Percentiles rank a stretch among this genome's conserved stretches.
Evolutionary conservation across 2,329 filamentous ascomycete genomes (phyloP).

Genomic region (Rhexocercosporidium sp.): DNA sequence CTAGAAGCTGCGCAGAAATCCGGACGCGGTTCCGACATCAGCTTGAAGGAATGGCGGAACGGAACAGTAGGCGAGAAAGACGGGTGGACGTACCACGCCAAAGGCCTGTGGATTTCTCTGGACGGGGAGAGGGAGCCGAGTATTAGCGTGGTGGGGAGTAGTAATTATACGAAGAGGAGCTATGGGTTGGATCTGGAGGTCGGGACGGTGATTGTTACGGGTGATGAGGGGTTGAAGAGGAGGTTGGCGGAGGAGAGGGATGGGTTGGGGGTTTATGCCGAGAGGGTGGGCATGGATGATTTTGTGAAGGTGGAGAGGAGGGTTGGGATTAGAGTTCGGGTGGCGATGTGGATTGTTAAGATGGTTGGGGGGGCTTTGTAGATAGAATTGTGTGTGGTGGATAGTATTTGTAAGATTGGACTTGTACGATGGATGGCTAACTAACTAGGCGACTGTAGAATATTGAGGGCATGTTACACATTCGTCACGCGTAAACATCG

Average conservation of each 20-base stretch:
- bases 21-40: conserved; percentile 62
- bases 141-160: conserved; percentile 85
- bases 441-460: neutral
- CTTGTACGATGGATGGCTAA: neutral
- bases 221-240: conserved; percentile 71
- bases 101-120: conserved; percentile 89
- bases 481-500: neutral
- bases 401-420: neutral
- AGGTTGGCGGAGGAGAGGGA: conserved; percentile 79
- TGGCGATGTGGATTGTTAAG: conserved; percentile 94
- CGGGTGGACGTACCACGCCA: conserved; percentile 98
- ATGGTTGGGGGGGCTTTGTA: conserved; percentile 87
- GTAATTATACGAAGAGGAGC: conserved; percentile 93
- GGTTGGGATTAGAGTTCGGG: conserved; percentile 81
- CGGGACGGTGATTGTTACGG: conserved; percentile 84
- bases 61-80: conserved; percentile 80
- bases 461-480: neutral
- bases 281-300: conserved; percentile 73
- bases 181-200: conserved; percentile 93
- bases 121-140: conserved; percentile 69
- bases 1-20: conserved; percentile 50
- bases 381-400: neutral
- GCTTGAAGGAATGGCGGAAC: conserved; percentile 84
- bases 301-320: conserved; percentile 81
- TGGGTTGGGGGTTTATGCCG: conserved; percentile 79